Percentiles rank a stretch among this genome's conserved stretches.
phyloP scores from a whole-genome alignment of 768 basidiomycete species.

The Tylopilus plumbeoviolaceoides region DNA sequence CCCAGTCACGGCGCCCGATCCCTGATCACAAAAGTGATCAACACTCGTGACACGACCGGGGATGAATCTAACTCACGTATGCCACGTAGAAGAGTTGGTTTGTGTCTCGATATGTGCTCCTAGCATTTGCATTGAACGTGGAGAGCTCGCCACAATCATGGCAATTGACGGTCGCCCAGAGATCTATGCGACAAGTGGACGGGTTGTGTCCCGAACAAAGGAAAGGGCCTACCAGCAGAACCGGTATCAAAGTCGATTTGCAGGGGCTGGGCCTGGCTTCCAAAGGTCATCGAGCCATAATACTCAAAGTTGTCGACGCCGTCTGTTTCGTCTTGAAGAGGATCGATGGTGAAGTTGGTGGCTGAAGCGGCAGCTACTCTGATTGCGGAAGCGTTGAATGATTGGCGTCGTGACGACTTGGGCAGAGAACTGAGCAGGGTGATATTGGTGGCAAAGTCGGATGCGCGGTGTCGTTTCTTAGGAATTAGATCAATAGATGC shows the following conservation, averaged over 20 bases:
- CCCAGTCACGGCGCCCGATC: constrained; percentile 50
- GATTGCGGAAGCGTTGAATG: neutral
- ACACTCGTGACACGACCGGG: neutral
- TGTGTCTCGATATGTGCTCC: constrained; percentile 39
- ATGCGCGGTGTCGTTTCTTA: no score
- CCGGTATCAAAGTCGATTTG: constrained; percentile 67
- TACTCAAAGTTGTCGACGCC: constrained; percentile 44
- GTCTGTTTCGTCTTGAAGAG: constrained; percentile 38
- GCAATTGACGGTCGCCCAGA: constrained; percentile 52
- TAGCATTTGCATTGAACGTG: constrained; percentile 38
- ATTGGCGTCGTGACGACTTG: neutral
- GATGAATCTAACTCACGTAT: constrained; percentile 38
- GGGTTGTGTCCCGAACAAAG: neutral
- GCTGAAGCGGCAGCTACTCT: neutral
- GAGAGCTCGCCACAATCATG: constrained; percentile 30
- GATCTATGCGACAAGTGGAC: constrained; percentile 38
- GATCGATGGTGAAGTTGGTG: constrained; percentile 6
- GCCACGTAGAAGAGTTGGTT: constrained; percentile 33
- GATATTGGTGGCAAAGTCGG: constrained; percentile 17
- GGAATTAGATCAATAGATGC: no score
- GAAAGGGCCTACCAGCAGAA: constrained; percentile 30
- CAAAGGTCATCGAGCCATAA: constrained; percentile 43
- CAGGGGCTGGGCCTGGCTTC: constrained; percentile 50
- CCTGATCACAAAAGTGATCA: constrained; percentile 30
- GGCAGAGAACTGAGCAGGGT: constrained; percentile 1